Evolutionary conservation across 495 filamentous ascomycete species (phyloP).

Genomic region (Neurospora sp.): DNA sequence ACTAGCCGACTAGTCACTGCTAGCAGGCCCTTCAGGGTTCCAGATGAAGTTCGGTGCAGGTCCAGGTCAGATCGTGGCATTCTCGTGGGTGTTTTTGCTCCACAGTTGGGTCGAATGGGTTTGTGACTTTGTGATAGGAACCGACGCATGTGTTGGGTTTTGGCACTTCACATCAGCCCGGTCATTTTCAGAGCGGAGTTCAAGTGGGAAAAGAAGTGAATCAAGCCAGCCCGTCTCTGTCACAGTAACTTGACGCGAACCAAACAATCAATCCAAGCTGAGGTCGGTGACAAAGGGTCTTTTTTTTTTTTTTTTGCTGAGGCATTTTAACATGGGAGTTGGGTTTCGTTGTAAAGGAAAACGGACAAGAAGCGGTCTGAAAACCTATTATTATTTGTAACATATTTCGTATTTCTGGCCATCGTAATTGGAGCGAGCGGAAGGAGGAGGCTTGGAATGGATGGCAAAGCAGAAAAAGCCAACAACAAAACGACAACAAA

Average conservation of each 20-base stretch:
- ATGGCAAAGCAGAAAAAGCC: background rate
- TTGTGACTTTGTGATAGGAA: background rate
- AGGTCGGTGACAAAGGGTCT: background rate
- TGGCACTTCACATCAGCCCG: background rate
- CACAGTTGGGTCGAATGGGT: background rate
- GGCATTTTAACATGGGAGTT: background rate
- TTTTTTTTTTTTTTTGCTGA: background rate
- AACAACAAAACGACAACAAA: background rate
- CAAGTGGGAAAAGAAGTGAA: background rate
- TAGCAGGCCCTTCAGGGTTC: background rate
- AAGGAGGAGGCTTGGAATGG: background rate
- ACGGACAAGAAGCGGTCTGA: background rate
- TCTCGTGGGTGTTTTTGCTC: background rate
- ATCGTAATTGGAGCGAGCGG: background rate
- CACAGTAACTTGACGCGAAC: background rate
- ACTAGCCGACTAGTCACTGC: background rate
- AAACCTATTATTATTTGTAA: background rate
- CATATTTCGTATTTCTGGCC: background rate
- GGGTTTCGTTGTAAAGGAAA: background rate
- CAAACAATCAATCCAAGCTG: background rate
- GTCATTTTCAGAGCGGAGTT: background rate
- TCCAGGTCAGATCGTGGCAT: background rate
- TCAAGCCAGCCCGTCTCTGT: background rate
- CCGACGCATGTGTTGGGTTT: background rate
- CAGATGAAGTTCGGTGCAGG: background rate